Conservation (phyloP, 2,329 filamentous ascomycete genomes). For the Fusarium sarcochroum region DNA sequence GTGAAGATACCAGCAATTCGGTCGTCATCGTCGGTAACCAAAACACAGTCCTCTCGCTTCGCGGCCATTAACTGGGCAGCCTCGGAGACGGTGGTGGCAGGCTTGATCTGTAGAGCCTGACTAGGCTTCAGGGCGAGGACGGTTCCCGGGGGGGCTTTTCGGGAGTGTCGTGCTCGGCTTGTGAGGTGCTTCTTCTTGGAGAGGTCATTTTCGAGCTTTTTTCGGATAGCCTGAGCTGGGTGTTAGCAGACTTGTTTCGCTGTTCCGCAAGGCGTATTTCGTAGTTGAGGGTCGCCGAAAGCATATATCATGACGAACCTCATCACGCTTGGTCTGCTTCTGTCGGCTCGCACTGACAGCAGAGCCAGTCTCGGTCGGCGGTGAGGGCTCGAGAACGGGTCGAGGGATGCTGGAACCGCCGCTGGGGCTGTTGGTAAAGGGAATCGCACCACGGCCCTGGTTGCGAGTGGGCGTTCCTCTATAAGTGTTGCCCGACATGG, state of each 20-base stretch:
- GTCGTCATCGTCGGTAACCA: constrained; percentile 98
- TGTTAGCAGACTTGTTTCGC: constrained; percentile 33
- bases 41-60: constrained; percentile 96
- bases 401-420: constrained; percentile 77
- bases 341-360: constrained; percentile 93
- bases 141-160: constrained; percentile 95
- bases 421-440: constrained; percentile 73
- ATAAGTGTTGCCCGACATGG: constrained; percentile 73
- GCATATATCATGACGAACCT: constrained; percentile 73
- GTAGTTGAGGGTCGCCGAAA: constrained; percentile 6
- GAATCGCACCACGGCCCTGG: constrained; percentile 70
- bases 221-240: constrained; percentile 84
- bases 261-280: constrained; percentile 35
- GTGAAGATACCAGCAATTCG: constrained; percentile 99
- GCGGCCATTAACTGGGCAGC: constrained; percentile 99
- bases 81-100: constrained; percentile 91
- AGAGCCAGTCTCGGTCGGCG: constrained; percentile 72
- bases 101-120: constrained; percentile 97
- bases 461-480: constrained; percentile 77
- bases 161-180: constrained; percentile 83
- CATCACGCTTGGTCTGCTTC: constrained; percentile 97
- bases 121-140: constrained; percentile 96
- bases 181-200: constrained; percentile 94
- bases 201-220: constrained; percentile 96
- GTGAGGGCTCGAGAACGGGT: constrained; percentile 72